Base-by-base conservation (phyloP, 2,329 filamentous ascomycete species). In the Ophiocordyceps camponoti-leonardi region DNA sequence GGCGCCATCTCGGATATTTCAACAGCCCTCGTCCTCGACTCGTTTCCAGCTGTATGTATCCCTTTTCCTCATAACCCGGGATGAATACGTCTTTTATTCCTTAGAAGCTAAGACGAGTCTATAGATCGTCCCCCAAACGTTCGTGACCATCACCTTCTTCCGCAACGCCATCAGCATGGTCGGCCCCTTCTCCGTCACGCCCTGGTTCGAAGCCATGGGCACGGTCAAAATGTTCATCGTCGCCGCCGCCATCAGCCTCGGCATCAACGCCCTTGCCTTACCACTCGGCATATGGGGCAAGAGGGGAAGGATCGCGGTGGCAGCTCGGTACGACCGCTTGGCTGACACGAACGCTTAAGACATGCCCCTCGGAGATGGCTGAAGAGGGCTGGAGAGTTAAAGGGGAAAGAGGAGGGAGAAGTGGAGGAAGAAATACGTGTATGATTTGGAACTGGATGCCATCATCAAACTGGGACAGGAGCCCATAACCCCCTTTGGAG, bases 11-110 rank as follows among this genome's bases (percentile, higher is more conserved):
- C 51, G 8, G 45, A 56, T 42, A 49, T 66, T 14, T 53, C 60
- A 6, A 49, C 67, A 43, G 61, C 64, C 1, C 67, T 67, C 44
- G 50, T 63, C 26, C 53, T 58, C 2, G 63, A 66, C 47, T 55
- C 56, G 11, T 62, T 63, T 50, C 58, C 56, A 44, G 55, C 62
- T 49, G 52, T 61, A 56, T n/a, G n/a, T n/a, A n/a, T n/a, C n/a
- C n/a, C n/a, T n/a, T n/a, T n/a, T n/a, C n/a, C n/a, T n/a, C n/a
- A n/a, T n/a, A n/a, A n/a, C n/a, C n/a, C n/a, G n/a, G n/a, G n/a
- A n/a, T n/a, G n/a, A n/a, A n/a, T n/a, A n/a, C n/a, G n/a, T n/a
- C n/a, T n/a, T n/a, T n/a, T n/a, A n/a, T n/a, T n/a, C n/a, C n/a
- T n/a, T n/a, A n/a, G n/a, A n/a, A n/a, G n/a, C n/a, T n/a, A n/a